Percentiles rank a stretch among this genome's conserved stretches.
Evolutionary conservation across 495 filamentous ascomycete species (phyloP).

Genomic region (Talaromyces nanjingensis): DNA sequence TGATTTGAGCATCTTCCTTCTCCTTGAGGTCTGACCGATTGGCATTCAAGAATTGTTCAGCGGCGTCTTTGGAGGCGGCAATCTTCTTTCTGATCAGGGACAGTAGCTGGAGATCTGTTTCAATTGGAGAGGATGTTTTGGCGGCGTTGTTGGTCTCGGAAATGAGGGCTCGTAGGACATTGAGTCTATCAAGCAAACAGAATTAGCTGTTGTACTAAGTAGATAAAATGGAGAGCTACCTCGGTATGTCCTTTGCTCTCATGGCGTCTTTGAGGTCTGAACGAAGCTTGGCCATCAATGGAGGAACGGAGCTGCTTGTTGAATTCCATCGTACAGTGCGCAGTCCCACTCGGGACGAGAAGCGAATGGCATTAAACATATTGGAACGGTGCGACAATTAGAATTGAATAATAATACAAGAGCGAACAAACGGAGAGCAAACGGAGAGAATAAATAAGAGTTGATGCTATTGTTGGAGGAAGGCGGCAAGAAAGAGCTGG

Average conservation of each 20-base stretch:
- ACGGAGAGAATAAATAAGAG: not conserved
- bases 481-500: not conserved
- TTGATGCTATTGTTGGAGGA: not conserved
- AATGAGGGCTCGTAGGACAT: slow-evolving; percentile 53
- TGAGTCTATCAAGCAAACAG: slow-evolving; percentile 25
- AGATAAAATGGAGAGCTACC: slow-evolving; percentile 20
- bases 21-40: slow-evolving; percentile 49
- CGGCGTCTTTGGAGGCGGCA: slow-evolving; percentile 40
- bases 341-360: slow-evolving; percentile 20
- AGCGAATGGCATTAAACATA: slow-evolving; percentile 25
- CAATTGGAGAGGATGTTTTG: slow-evolving; percentile 51
- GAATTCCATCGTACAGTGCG: slow-evolving; percentile 36
- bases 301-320: slow-evolving; percentile 33
- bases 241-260: slow-evolving; percentile 50
- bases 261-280: slow-evolving; percentile 55
- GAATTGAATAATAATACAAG: slow-evolving; percentile 11
- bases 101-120: slow-evolving; percentile 52
- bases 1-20: slow-evolving; percentile 49
- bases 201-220: slow-evolving; percentile 2
- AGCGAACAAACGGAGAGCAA: slow-evolving; percentile 3
- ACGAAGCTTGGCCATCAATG: slow-evolving; percentile 45
- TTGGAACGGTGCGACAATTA: not conserved
- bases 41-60: slow-evolving; percentile 43
- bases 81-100: slow-evolving; percentile 50
- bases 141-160: slow-evolving; percentile 57